These are phyloP conservation scores for Picochlorum costavermella DNA, from an alignment of 139 green algal genomes.

Conservation along the genomic window DNA sequence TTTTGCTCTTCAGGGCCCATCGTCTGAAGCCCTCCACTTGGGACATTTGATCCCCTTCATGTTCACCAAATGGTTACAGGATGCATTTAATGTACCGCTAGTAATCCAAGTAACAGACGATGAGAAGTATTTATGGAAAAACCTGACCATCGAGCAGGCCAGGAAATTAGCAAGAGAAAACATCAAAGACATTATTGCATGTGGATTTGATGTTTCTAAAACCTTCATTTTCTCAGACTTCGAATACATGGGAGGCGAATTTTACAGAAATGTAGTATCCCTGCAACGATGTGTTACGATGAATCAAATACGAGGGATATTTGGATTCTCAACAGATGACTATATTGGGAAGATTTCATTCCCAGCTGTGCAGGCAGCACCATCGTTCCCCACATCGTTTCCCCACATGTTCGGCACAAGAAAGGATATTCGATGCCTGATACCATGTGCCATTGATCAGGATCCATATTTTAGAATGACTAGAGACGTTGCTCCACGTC, in stretches of 20 bases:
- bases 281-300: constrained; percentile 82
- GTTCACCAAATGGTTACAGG: constrained; percentile 90
- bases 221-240: constrained; percentile 99
- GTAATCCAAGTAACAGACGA: constrained; percentile 99
- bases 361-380: constrained; percentile 86
- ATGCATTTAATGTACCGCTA: constrained; percentile 92
- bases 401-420: constrained; percentile 89
- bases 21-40: constrained; percentile 92
- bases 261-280: constrained; percentile 88
- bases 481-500: constrained; percentile 73
- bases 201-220: constrained; percentile 85
- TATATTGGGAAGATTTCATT: constrained; percentile 96
- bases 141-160: constrained; percentile 69
- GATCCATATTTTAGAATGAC: constrained; percentile 95
- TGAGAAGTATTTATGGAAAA: constrained; percentile 90
- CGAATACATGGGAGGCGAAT: constrained; percentile 86
- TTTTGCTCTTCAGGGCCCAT: constrained; percentile 62
- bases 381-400: constrained; percentile 86
- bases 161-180: constrained; percentile 81
- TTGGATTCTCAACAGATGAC: constrained; percentile 76
- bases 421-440: constrained; percentile 88
- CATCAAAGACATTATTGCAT: constrained; percentile 98
- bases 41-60: constrained; percentile 96
- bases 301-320: constrained; percentile 89
- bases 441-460: constrained; percentile 97